Conservation (phyloP, 345 rosid species). For the Populus tremula region DNA sequence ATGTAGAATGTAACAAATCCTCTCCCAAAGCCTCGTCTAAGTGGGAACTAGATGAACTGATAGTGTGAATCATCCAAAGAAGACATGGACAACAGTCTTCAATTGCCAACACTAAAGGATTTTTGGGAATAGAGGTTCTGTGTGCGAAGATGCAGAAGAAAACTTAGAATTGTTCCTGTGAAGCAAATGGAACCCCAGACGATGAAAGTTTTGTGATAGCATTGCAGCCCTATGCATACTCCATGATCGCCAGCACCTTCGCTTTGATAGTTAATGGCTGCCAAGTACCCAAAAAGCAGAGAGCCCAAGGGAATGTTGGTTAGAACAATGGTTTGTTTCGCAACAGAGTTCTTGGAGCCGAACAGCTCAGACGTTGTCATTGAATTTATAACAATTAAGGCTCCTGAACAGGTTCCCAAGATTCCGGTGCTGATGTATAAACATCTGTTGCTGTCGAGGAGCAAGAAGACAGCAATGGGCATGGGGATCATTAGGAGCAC, state of each 20-base stretch:
- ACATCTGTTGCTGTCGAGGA: not conserved
- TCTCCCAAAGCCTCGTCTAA: too few species aligned
- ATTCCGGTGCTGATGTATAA: conserved; percentile 19
- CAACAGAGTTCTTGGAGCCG: conserved; percentile 5
- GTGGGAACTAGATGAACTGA: too few species aligned
- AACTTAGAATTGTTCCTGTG: conserved; percentile 16
- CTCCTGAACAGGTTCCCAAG: conserved; percentile 22
- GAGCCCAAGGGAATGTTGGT: conserved; percentile 26
- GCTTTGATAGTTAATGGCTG: conserved; percentile 14
- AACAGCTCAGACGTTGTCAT: conserved; percentile 4
- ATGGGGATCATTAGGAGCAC: conserved; percentile 18
- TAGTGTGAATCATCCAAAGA: too few species aligned
- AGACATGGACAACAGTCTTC: too few species aligned
- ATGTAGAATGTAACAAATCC: too few species aligned
- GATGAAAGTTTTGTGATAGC: conserved; percentile 13
- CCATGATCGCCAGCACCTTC: not conserved
- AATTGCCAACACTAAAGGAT: not conserved
- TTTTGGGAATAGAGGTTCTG: not conserved
- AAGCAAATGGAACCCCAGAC: conserved; percentile 26
- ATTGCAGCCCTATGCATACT: conserved; percentile 17
- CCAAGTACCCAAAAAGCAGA: conserved; percentile 25
- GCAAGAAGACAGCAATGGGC: conserved; percentile 16
- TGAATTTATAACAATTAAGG: conserved; percentile 7
- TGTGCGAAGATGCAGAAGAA: conserved; percentile 14
- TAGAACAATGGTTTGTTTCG: conserved; percentile 10